phyloP scores from a whole-genome alignment of 129 eudicot genomes.

The Solidago caesia region DNA sequence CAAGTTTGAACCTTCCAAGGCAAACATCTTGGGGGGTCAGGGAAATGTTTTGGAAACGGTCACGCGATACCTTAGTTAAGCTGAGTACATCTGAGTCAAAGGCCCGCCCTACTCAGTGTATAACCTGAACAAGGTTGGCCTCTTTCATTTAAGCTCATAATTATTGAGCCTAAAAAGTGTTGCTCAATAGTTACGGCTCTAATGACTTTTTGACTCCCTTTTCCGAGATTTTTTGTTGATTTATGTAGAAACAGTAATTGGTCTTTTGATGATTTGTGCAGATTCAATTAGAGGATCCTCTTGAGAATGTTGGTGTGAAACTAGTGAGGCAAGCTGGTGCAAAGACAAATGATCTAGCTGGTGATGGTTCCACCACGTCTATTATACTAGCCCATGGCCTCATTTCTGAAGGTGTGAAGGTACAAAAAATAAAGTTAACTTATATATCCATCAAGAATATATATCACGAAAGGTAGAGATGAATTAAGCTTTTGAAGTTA shows the following conservation, averaged over 20 bases:
- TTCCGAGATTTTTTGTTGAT: not conserved
- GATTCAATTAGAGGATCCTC: constrained; percentile 93
- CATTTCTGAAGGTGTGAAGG: constrained; percentile 92
- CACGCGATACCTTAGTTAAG: no score
- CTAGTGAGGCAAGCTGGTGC: constrained; percentile 95
- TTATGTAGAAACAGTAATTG: constrained; percentile 2
- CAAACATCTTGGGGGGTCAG: no score
- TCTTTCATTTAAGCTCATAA: no score
- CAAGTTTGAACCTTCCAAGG: no score
- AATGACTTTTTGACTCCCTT: not conserved
- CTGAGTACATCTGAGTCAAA: no score
- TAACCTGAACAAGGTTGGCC: no score
- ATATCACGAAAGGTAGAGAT: not conserved
- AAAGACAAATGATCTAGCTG: constrained; percentile 87
- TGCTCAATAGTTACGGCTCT: no score
- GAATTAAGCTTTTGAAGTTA: constrained; percentile 16
- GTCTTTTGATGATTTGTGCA: constrained; percentile 23
- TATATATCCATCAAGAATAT: not conserved
- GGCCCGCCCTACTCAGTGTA: no score
- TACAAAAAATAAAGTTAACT: constrained; percentile 16
- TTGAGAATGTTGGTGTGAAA: constrained; percentile 86
- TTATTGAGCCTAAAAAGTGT: no score
- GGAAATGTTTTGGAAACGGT: no score
- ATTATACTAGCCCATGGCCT: constrained; percentile 91
- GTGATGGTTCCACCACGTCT: constrained; percentile 94